Percentiles rank a stretch among this genome's conserved stretches.
Evolutionary conservation across 2,329 filamentous ascomycete species (phyloP).

Genomic region (Sarocladiaceae sp.): DNA sequence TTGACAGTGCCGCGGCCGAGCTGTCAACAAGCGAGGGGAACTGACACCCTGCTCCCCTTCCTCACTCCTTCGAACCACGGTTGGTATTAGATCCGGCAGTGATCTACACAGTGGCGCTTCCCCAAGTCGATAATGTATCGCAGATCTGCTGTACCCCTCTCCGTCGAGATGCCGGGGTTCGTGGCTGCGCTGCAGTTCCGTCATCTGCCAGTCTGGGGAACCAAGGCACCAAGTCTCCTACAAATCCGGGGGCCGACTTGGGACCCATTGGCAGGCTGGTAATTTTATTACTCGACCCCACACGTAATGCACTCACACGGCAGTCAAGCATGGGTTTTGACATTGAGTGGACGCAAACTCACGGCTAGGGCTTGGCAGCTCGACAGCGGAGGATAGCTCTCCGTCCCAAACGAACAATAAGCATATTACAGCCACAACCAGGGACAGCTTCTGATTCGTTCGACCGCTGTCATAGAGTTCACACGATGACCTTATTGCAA

Average conservation of each 20-base stretch:
- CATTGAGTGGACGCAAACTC: too few species aligned
- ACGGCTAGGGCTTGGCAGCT: background rate
- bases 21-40: background rate
- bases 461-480: background rate
- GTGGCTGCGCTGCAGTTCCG: background rate
- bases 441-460: background rate
- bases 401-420: background rate
- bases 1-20: background rate
- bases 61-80: background rate
- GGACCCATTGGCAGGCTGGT: background rate
- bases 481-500: background rate
- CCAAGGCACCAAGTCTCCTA: background rate
- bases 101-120: conserved; percentile 6
- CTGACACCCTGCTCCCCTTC: background rate
- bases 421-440: background rate
- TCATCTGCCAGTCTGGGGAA: background rate
- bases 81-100: background rate
- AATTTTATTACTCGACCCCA: too few species aligned
- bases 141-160: background rate
- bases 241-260: background rate
- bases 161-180: background rate
- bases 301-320: too few species aligned
- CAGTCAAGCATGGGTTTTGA: background rate
- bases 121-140: background rate
- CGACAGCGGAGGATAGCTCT: background rate